These are phyloP conservation scores for Teunomyces gatunensis DNA, from an alignment of 805 yeast genomes.

Conservation along the genomic window DNA sequence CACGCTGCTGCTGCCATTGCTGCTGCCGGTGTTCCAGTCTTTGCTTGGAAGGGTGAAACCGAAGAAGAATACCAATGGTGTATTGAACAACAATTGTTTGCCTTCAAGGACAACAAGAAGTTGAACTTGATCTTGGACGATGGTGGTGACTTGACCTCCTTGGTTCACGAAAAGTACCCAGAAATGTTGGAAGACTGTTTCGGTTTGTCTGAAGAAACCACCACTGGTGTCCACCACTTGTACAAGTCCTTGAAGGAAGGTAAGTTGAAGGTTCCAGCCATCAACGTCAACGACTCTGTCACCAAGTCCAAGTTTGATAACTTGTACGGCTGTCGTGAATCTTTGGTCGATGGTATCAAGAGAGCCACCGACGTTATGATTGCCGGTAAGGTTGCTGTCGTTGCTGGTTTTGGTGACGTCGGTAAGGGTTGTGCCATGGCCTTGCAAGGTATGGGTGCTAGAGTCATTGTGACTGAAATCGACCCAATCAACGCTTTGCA, in stretches of 20 bases:
- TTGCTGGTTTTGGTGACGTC: conserved; percentile 99
- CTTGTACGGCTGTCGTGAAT: conserved; percentile 99
- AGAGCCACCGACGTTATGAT: conserved; percentile 99
- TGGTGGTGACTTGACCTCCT: conserved; percentile 97
- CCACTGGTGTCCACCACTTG: conserved; percentile 99
- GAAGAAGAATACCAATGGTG: conserved; percentile 99
- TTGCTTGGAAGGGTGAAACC: conserved; percentile 99
- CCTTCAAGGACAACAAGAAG: conserved; percentile 94
- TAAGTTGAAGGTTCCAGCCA: conserved; percentile 94
- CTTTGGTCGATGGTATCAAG: conserved; percentile 97
- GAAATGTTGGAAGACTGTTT: conserved; percentile 92
- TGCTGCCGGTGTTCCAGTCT: conserved; percentile 98
- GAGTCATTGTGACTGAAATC: conserved; percentile 94
- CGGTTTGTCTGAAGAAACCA: conserved; percentile 98
- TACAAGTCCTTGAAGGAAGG: conserved; percentile 93
- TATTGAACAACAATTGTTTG: conserved; percentile 97
- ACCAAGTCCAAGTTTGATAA: conserved; percentile 99
- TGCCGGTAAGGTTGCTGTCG: conserved; percentile 98
- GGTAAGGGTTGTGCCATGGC: conserved; percentile 99
- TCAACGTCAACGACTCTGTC: conserved; percentile 97
- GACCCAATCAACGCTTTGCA: conserved; percentile 99
- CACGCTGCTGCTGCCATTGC: conserved; percentile 99
- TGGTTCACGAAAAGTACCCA: conserved; percentile 97
- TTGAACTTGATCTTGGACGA: conserved; percentile 97
- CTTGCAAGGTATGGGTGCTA: conserved; percentile 97